phyloP scores from a whole-genome alignment of 495 filamentous ascomycete genomes.

The Neurospora sp. region DNA sequence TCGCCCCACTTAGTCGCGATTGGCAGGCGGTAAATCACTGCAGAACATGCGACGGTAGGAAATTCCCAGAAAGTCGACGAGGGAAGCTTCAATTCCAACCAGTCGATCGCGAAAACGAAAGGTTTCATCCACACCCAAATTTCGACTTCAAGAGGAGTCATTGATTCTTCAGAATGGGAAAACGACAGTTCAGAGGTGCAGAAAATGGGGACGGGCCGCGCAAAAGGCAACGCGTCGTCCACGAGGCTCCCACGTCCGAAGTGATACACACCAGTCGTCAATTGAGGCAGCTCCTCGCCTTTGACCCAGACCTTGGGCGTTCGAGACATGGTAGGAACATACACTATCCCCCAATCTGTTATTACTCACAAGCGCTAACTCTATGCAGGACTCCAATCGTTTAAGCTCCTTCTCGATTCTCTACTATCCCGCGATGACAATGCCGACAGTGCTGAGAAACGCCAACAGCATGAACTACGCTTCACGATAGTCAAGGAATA shows the following conservation, averaged over 20 bases:
- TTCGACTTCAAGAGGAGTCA: neutral
- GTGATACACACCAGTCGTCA: slow-evolving; percentile 50
- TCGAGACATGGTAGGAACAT: slow-evolving; percentile 53
- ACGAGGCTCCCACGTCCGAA: slow-evolving; percentile 40
- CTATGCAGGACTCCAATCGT: slow-evolving; percentile 53
- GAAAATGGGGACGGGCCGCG: slow-evolving; percentile 18
- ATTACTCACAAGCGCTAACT: neutral
- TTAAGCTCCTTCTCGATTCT: slow-evolving; percentile 65
- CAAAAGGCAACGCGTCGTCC: slow-evolving; percentile 28
- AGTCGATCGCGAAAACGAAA: neutral
- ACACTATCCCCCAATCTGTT: neutral
- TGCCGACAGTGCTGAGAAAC: slow-evolving; percentile 21
- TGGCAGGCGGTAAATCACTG: slow-evolving; percentile 13
- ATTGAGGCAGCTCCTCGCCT: slow-evolving; percentile 52
- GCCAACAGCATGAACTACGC: slow-evolving; percentile 27
- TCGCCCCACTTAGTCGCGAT: slow-evolving; percentile 10
- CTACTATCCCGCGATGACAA: slow-evolving; percentile 46
- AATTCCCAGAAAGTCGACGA: slow-evolving; percentile 7
- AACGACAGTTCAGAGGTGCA: slow-evolving; percentile 25
- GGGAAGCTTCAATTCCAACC: neutral
- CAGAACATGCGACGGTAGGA: slow-evolving; percentile 11
- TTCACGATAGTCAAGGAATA: slow-evolving; percentile 60
- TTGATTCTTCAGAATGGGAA: slow-evolving; percentile 24
- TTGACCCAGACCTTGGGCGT: slow-evolving; percentile 51
- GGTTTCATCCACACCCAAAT: neutral